Evolutionary conservation across 371 early-diverging fungal genomes (phyloP).

Genomic region (Saksenaea vasiformis): DNA sequence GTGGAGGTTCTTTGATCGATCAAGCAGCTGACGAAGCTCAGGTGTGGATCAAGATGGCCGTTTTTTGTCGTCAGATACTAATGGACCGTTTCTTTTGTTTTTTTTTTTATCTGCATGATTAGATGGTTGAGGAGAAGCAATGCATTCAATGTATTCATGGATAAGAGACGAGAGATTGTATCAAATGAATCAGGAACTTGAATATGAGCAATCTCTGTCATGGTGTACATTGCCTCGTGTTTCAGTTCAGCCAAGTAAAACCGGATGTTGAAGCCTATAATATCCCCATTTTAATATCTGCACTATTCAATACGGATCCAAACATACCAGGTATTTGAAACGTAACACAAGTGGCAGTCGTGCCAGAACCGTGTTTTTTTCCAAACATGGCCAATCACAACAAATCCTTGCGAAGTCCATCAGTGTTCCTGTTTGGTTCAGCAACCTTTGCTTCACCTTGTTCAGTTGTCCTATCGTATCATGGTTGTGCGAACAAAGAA

Average conservation of each 20-base stretch:
- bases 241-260: slow-evolving; percentile 2
- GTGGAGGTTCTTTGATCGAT: background rate
- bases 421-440: background rate
- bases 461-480: slow-evolving; percentile 6
- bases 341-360: background rate
- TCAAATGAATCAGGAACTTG: background rate
- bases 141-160: background rate
- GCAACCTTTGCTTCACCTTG: slow-evolving; percentile 15
- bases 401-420: slow-evolving; percentile 8
- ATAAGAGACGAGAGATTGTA: background rate
- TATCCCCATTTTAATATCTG: background rate
- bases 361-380: slow-evolving; percentile 6
- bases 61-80: background rate
- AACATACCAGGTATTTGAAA: slow-evolving; percentile 10
- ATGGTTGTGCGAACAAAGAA: slow-evolving; percentile 5
- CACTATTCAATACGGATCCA: background rate
- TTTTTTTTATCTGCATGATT: background rate
- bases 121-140: background rate
- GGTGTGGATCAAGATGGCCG: background rate
- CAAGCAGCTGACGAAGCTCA: background rate
- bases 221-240: slow-evolving; percentile 11
- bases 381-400: slow-evolving; percentile 7
- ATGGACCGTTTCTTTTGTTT: background rate
- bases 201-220: background rate
- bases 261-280: slow-evolving; percentile 10